phyloP scores from a whole-genome alignment of 1,139 yeast species.

The Hansenula anomala region DNA sequence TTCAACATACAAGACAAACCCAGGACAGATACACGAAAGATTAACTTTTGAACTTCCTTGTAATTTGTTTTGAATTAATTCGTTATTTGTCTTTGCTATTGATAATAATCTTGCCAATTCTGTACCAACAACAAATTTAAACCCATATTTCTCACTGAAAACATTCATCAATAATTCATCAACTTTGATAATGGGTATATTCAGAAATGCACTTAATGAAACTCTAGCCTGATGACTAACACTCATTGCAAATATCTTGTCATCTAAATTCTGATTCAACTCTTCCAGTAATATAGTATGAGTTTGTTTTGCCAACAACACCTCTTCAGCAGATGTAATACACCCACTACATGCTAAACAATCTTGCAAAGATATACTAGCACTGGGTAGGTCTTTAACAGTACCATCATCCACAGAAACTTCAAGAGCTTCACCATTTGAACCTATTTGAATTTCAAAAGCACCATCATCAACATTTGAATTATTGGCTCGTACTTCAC shows the following conservation, averaged over 20 bases:
- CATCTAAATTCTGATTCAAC: slow-evolving; percentile 29
- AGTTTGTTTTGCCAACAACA: slow-evolving; percentile 84
- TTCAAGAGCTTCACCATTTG: slow-evolving; percentile 66
- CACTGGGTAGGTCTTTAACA: slow-evolving; percentile 56
- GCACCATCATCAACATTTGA: slow-evolving; percentile 26
- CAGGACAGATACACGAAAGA: slow-evolving; percentile 80
- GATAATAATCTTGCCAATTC: slow-evolving; percentile 76
- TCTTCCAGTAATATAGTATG: slow-evolving; percentile 72
- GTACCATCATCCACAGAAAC: slow-evolving; percentile 45
- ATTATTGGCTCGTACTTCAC: slow-evolving; percentile 31
- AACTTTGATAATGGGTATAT: slow-evolving; percentile 44
- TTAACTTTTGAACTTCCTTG: slow-evolving; percentile 20
- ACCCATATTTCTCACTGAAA: slow-evolving; percentile 59
- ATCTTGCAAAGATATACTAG: slow-evolving; percentile 85
- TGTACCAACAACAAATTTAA: slow-evolving; percentile 75
- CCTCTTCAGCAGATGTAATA: slow-evolving; percentile 94
- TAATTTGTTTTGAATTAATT: slow-evolving; percentile 33
- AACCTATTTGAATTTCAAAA: slow-evolving; percentile 64
- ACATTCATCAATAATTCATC: slow-evolving; percentile 60
- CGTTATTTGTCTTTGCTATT: slow-evolving; percentile 53
- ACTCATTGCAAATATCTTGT: slow-evolving; percentile 61
- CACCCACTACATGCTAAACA: slow-evolving; percentile 98
- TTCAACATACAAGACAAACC: slow-evolving; percentile 94
- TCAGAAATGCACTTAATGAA: slow-evolving; percentile 70
- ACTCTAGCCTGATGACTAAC: slow-evolving; percentile 85